Evolutionary conservation across 164 flowering plant species (phyloP), one percentile per base, ranked within the genome.

Genomic region (Sedum album): DNA sequence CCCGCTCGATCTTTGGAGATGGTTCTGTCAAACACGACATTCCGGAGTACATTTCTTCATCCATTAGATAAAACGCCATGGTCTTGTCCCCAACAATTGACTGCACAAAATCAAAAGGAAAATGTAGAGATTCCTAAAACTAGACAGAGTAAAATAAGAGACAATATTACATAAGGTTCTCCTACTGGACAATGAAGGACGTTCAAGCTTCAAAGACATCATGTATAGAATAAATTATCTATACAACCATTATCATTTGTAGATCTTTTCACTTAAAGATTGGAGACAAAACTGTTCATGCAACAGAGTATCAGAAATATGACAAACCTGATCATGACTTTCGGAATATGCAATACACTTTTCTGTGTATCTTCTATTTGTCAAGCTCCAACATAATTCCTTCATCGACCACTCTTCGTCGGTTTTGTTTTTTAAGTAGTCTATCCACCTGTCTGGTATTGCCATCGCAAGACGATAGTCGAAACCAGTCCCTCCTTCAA

Each of bases 31-130:
- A 80, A 74, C 85, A 81, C 61, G 99, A 91, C 99, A 94, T 94
- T 71, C 91, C 90, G 66, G 87, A 76, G 72, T 94, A 91, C 96
- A 91, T 94, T 73, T 91, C 97, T 79, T 82, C 79, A 73, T 91
- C 97, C 99, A 94, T 94, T 36, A 94, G 78, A n/a, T 83, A 57
- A 72, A 94, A 94, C 21, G 97, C 88, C 57, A 91, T 80, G 15
- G 97, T 94, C 80, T 88, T 91, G 82, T 94, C 99, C 48, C 99
- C 99, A 33, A 94, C 99, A 75, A 94, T 86, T 36, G 97, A 76
- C 97, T 94, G 81, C 70, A 31, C 71, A 76, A 66, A 66, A 69
- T 35, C 15, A 66, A 33, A 44, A 68, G 65, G 6, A 38, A 21
- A 25, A 61, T 26, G 55, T 5, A 48, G 26, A 23, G 44, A 60